A percentile compares a stretch with the other conserved stretches of the same genome.
phyloP scores from a whole-genome alignment of 345 rosid species.

The Salix suchowensis region DNA sequence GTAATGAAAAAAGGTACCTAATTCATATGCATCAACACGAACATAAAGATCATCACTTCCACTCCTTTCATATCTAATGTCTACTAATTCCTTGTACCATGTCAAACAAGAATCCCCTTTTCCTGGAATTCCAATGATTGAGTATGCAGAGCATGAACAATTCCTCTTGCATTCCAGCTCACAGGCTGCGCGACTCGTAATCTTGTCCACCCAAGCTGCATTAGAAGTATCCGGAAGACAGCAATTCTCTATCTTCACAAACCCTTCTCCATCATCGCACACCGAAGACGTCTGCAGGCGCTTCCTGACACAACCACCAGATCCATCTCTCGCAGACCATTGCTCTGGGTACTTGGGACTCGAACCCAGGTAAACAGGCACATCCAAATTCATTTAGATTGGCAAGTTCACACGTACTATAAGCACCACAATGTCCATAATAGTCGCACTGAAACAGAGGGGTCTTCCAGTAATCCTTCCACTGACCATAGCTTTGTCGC shows the following conservation, averaged over 20 bases:
- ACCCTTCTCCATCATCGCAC: background rate
- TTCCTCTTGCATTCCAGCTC: background rate
- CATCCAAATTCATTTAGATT: too few species aligned
- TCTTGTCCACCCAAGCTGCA: background rate
- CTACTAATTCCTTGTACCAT: slow-evolving; percentile 6
- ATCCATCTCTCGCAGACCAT: background rate
- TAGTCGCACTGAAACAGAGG: too few species aligned
- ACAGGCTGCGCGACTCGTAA: background rate
- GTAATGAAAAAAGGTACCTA: background rate
- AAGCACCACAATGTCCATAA: too few species aligned
- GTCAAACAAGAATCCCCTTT: slow-evolving; percentile 2
- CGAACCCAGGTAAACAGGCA: background rate
- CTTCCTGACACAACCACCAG: slow-evolving; percentile 6
- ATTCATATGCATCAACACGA: slow-evolving; percentile 10
- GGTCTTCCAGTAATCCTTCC: too few species aligned
- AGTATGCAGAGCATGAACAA: slow-evolving; percentile 9
- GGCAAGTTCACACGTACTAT: too few species aligned
- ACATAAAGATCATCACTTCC: slow-evolving; percentile 5
- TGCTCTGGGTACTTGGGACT: background rate
- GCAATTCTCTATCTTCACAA: background rate
- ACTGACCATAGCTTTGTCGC: too few species aligned
- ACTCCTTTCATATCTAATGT: background rate
- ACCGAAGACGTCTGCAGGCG: background rate
- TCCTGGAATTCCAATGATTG: background rate
- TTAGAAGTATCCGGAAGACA: background rate